phyloP scores from a whole-genome alignment of 225 moss, liverwort and hornwort genomes.

The Physcomitrium patens region DNA sequence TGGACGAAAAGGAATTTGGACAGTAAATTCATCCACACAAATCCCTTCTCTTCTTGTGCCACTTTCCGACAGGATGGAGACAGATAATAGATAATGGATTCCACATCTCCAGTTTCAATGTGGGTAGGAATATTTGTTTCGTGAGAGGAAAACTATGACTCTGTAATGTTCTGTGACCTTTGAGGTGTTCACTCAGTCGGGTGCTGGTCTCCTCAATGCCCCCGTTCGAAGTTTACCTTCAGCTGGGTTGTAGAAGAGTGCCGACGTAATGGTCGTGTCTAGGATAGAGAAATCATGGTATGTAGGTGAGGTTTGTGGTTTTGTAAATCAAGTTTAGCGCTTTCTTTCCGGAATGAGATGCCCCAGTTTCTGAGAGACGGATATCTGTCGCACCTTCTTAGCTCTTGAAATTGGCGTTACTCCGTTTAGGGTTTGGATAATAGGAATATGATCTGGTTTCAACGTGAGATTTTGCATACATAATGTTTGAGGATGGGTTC shows the following conservation, averaged over 20 bases:
- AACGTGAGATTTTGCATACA: background rate
- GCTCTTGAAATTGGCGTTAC: background rate
- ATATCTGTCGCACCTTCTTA: background rate
- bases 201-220: background rate
- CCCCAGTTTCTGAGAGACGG: background rate
- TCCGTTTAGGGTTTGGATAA: constrained; percentile 21
- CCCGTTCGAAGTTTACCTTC: constrained; percentile 9
- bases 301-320: background rate
- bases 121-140: background rate
- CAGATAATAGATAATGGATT: too few relatives aligned
- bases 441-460: background rate
- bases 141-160: background rate
- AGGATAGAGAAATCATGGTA: constrained; percentile 22
- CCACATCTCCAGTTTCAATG: too few relatives aligned
- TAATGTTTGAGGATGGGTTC: background rate
- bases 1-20: too few relatives aligned
- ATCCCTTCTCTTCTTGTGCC: too few relatives aligned
- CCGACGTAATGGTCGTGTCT: background rate
- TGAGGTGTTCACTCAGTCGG: constrained; percentile 1
- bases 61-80: too few relatives aligned
- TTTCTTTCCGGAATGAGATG: background rate
- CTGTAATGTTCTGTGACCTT: background rate
- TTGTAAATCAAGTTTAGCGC: background rate
- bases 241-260: background rate
- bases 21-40: too few relatives aligned